A percentile compares a stretch with the other conserved stretches of the same genome.
Conservation (phyloP, 148 eudicot genomes). For the Polygonum aviculare region DNA sequence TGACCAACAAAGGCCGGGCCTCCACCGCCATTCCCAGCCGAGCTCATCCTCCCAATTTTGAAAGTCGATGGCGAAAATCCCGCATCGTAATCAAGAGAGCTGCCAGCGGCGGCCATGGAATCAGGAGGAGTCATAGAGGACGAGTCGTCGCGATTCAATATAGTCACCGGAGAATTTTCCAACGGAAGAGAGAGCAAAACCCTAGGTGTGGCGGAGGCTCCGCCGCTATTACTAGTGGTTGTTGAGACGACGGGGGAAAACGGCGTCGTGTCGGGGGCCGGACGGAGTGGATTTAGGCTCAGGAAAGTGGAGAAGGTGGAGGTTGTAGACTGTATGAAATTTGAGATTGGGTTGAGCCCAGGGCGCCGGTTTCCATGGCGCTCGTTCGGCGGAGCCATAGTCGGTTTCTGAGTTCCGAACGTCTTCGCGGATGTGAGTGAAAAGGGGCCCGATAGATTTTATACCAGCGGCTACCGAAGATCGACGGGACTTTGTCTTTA, state of each 20-base stretch:
- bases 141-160: conserved; percentile 31
- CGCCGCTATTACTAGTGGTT: neutral
- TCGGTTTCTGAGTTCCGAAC: neutral
- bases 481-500: too few relatives aligned
- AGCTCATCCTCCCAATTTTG: conserved; percentile 36
- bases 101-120: conserved; percentile 20
- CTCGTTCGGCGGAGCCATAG: conserved; percentile 23
- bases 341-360: conserved; percentile 15
- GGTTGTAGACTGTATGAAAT: conserved; percentile 43
- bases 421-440: neutral
- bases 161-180: conserved; percentile 19
- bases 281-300: conserved; percentile 12
- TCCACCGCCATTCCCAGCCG: conserved; percentile 34
- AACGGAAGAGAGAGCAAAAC: conserved; percentile 35
- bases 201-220: conserved; percentile 20
- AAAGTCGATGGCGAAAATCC: conserved; percentile 42
- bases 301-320: conserved; percentile 28
- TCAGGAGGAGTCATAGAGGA: conserved; percentile 10
- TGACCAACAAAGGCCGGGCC: conserved; percentile 94
- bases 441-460: neutral
- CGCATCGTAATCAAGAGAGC: conserved; percentile 26
- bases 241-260: conserved; percentile 11
- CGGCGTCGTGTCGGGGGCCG: conserved; percentile 22
- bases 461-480: too few relatives aligned
- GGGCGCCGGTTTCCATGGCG: conserved; percentile 22